Conservation (phyloP, 495 filamentous ascomycete genomes). For the Cairneyella variabilis region DNA sequence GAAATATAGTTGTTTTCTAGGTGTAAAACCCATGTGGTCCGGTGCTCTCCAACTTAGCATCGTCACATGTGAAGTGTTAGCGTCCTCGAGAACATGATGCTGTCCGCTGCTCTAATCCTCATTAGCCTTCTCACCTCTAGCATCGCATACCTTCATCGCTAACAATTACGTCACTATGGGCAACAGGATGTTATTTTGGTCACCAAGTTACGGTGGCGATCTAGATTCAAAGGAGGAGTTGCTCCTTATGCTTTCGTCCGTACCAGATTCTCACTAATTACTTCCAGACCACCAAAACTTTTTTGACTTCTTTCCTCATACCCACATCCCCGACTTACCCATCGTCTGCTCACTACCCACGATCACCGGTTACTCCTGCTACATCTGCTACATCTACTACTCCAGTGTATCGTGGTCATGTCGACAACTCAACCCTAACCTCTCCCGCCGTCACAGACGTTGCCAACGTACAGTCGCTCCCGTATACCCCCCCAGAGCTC, state of each 20-base stretch:
- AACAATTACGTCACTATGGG: background rate
- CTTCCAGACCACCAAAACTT: background rate
- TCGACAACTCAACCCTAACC: background rate
- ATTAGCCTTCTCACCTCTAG: background rate
- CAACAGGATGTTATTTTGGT: background rate
- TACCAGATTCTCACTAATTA: background rate
- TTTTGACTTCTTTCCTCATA: background rate
- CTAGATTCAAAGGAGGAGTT: background rate
- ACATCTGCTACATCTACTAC: background rate
- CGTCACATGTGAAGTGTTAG: background rate
- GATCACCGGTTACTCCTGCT: background rate
- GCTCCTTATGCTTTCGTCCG: background rate
- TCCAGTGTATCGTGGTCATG: background rate
- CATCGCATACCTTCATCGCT: background rate
- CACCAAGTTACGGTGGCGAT: background rate
- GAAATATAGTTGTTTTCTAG: background rate
- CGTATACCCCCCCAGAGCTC: background rate
- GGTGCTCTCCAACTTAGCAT: background rate
- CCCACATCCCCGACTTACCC: background rate
- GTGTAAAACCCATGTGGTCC: background rate
- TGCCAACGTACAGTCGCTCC: background rate
- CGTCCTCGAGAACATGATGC: background rate
- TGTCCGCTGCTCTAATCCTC: background rate
- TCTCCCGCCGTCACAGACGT: background rate
- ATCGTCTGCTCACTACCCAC: background rate